Percentiles rank a stretch among this genome's conserved stretches.
These are phyloP conservation scores for Spergularia azorica DNA, from an alignment of 179 eudicot genomes.

Conservation along the genomic window DNA sequence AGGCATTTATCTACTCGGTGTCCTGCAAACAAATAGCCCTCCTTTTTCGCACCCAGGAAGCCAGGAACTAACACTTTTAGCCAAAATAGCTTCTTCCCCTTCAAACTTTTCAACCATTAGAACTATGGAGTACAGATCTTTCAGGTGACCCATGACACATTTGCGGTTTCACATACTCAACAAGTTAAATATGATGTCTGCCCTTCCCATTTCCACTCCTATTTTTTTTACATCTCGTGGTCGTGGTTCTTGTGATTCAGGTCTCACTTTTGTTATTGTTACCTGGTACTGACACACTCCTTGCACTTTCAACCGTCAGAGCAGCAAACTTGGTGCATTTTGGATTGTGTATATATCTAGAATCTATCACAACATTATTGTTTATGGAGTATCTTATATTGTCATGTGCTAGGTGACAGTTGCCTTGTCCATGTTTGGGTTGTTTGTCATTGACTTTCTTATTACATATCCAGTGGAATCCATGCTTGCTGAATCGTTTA, in stretches of 20 bases:
- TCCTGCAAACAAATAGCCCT: not conserved
- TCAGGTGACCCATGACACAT: not conserved
- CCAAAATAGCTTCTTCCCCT: too few relatives aligned
- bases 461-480: not conserved
- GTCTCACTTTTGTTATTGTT: not conserved
- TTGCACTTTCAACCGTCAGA: not conserved
- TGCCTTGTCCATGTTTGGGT: not conserved
- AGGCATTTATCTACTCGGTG: too few relatives aligned
- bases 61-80: not conserved
- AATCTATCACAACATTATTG: not conserved
- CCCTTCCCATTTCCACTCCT: not conserved
- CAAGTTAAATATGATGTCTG: not conserved
- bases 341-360: not conserved
- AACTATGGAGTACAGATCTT: too few relatives aligned
- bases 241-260: not conserved
- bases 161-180: not conserved
- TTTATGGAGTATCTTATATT: not conserved
- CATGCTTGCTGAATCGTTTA: not conserved
- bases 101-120: too few relatives aligned
- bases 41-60: not conserved
- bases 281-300: not conserved
- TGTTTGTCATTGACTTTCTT: not conserved
- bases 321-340: not conserved
- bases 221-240: not conserved
- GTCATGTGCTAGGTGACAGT: not conserved